Evolutionary conservation across 2,329 filamentous ascomycete genomes (phyloP), one percentile per base, ranked within the genome.

Genomic region (Stylonectria norvegica): DNA sequence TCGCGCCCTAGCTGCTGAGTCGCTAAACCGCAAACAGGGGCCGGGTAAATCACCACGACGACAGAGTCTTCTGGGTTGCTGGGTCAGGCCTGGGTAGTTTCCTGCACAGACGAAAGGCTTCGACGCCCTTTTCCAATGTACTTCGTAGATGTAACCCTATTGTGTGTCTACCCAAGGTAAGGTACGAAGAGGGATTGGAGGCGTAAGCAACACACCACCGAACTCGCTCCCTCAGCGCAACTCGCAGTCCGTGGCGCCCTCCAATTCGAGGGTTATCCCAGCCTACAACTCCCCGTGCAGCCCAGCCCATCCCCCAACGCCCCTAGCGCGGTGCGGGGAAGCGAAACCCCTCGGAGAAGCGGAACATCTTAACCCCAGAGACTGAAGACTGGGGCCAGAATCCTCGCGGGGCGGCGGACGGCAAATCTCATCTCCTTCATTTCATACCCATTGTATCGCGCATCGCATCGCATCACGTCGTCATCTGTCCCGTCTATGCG

Each of bases 261-360:
- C 22, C 22, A 7, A 25, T 25, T 25, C 22, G 22, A 25, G 22
- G 22, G 12, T 25, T 12, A 25, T 25, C 22, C 22, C 12, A 30
- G 28, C 28, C 28, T 32, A 32, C n/a, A 32, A 6, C 29, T 5
- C n/a, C 29, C 16, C 11, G 22, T 22, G 18, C 36, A 36, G 47
- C 43, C 41, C 39, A 34, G 36, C 29, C 47, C 52, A 55, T 49
- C 16, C 41, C 49, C 45, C 44, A 37, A 44, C 36, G 23, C 42
- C 45, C 39, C 50, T 57, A 57, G 54, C 45, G 43, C 20, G 39
- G 44, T 57, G 54, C 54, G 54, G 54, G 54, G 54, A 52, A 53
- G 47, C 43, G 41, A 51, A 50, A 50, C 44, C 44, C 36, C 37
- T 56, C 52, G 48, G 50, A 50, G 56, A 51, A 53, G 54, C 52